phyloP scores from a whole-genome alignment of 371 early-diverging fungal genomes.

The Mucor circinelloides region DNA sequence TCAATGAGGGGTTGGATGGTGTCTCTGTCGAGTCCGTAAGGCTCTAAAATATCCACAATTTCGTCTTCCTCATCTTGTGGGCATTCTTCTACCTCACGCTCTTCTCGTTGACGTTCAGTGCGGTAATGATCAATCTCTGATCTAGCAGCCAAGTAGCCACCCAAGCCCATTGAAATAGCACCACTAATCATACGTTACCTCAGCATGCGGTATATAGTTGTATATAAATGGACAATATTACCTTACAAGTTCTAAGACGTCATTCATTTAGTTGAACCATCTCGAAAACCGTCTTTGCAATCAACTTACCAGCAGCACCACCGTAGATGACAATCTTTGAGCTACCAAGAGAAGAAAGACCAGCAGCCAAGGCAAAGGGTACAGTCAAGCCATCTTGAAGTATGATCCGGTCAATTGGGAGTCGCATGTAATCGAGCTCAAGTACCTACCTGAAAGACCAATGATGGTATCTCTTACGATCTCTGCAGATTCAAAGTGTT shows the following conservation, averaged over 20 bases:
- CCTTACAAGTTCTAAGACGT: slow-evolving; percentile 44
- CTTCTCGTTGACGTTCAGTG: slow-evolving; percentile 62
- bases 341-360: slow-evolving; percentile 64
- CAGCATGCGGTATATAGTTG: not conserved
- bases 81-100: slow-evolving; percentile 57
- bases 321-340: slow-evolving; percentile 68
- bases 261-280: not conserved
- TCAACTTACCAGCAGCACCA: slow-evolving; percentile 62
- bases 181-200: slow-evolving; percentile 27
- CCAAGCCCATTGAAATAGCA: slow-evolving; percentile 61
- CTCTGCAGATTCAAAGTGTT: slow-evolving; percentile 71
- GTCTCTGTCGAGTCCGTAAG: slow-evolving; percentile 61
- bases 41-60: slow-evolving; percentile 62
- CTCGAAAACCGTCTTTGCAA: not conserved
- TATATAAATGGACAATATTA: slow-evolving; percentile 2
- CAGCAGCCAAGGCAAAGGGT: slow-evolving; percentile 80
- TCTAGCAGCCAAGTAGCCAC: slow-evolving; percentile 69
- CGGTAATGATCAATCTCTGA: slow-evolving; percentile 74
- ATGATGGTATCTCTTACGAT: slow-evolving; percentile 70
- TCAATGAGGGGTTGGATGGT: slow-evolving; percentile 66
- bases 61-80: slow-evolving; percentile 70
- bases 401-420: too few species aligned
- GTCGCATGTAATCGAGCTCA: too few species aligned
- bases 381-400: slow-evolving; percentile 79
- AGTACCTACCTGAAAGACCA: slow-evolving; percentile 63